Conservation (phyloP, 768 basidiomycete species). For the Xanthoconium purpureum region DNA sequence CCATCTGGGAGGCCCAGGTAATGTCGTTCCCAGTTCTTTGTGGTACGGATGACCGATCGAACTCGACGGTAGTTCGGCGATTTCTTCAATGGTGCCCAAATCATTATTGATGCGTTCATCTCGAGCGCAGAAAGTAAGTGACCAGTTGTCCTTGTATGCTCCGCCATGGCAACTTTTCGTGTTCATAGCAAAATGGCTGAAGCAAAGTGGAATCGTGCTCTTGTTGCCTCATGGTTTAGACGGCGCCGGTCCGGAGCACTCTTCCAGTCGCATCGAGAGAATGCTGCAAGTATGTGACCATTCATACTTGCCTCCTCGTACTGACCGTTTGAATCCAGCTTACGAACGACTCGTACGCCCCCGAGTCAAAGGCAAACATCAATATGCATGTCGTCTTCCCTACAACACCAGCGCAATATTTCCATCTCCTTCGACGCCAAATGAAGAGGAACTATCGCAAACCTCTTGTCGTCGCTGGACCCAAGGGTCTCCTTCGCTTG, state of each 20-base stretch:
- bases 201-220: conserved; percentile 84
- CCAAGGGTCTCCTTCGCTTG: conserved; percentile 78
- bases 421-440: conserved; percentile 88
- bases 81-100: conserved; percentile 87
- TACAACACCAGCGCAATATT: conserved; percentile 88
- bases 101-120: conserved; percentile 88
- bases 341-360: conserved; percentile 63
- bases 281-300: conserved; percentile 74
- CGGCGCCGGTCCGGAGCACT: conserved; percentile 93
- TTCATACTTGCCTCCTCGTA: background rate
- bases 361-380: conserved; percentile 41
- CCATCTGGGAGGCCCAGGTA: conserved; percentile 93
- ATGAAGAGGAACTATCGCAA: conserved; percentile 82
- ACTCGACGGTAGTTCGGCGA: conserved; percentile 68
- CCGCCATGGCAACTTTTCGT: background rate
- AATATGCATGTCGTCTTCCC: conserved; percentile 87
- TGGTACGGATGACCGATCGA: background rate
- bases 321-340: conserved; percentile 44
- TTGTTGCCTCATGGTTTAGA: conserved; percentile 88
- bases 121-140: conserved; percentile 77
- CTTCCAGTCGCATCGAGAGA: conserved; percentile 81
- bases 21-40: conserved; percentile 1
- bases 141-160: too few relatives aligned
- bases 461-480: conserved; percentile 79
- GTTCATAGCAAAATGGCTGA: conserved; percentile 83